Base-by-base conservation (phyloP, 2,329 filamentous ascomycete species). In the Teratosphaeria nubilosa region DNA sequence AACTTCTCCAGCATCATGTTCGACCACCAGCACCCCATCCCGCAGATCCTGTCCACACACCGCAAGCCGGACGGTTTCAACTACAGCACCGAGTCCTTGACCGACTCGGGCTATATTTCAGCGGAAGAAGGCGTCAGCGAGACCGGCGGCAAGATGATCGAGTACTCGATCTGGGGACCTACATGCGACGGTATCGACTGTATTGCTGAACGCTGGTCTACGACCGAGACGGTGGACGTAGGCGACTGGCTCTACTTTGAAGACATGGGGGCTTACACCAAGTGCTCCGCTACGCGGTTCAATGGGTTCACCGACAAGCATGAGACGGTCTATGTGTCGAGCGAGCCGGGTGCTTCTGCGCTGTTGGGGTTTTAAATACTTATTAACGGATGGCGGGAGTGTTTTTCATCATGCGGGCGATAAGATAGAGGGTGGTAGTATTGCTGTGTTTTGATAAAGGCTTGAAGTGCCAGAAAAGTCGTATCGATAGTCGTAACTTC, bases 1-100 rank as follows among this genome's bases (percentile, higher is more conserved):
- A 97, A 97, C 78, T 97, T 99, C 72, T 95, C 90, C 65, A 95
- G 91, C 83, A 97, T 97, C 81, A 96, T 97, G 80, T 99, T 96
- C 73, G 94, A 97, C 71, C 94, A 97, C 75, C 94, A 99, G 80
- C 83, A 95, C 68, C 94, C 94, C 1, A 76, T 88, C 52, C 90
- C 92, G 58, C 89, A 88, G 75, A 82, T 97, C 59, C 80, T 99
- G 34, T 65, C 64, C 56, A 68, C 67, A 32, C 58, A 51, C 34
- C 59, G 63, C 52, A 62, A 63, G 41, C 56, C 56, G 2, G 68
- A 71, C 48, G 65, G 66, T 10, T 70, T 64, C 68, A 66, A 70
- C 54, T 70, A 70, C 63, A 64, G 65, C 56, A 60, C 60, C 30
- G 67, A 66, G 10, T 62, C 62, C 13, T 55, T 70, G n/a, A 58